These are phyloP conservation scores for Naganishia liquefaciens DNA, from an alignment of 1,284 basidiomycete genomes.

Conservation along the genomic window DNA sequence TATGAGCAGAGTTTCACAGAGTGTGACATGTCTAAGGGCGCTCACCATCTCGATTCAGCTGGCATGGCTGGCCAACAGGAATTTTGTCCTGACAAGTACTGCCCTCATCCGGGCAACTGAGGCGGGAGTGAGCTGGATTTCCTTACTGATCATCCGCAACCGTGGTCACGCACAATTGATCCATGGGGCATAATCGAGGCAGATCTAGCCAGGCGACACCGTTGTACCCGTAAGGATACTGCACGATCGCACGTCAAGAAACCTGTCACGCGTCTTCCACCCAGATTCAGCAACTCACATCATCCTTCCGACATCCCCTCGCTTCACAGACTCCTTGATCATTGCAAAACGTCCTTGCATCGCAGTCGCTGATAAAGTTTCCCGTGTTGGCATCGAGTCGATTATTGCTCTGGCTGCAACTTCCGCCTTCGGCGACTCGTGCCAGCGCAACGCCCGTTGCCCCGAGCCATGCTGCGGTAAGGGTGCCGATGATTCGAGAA, in stretches of 20 bases:
- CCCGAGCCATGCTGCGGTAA: neutral
- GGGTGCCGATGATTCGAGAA: neutral
- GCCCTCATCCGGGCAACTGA: slow-evolving; percentile 82
- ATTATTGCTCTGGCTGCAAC: slow-evolving; percentile 54
- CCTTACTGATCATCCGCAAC: neutral
- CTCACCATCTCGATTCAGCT: slow-evolving; percentile 82
- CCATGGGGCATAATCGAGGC: slow-evolving; percentile 64
- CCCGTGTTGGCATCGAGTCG: slow-evolving; percentile 71
- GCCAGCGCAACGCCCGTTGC: neutral
- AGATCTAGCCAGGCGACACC: slow-evolving; percentile 52
- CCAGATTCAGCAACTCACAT: slow-evolving; percentile 53
- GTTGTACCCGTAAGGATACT: slow-evolving; percentile 55
- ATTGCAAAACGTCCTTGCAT: slow-evolving; percentile 67
- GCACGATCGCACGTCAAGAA: slow-evolving; percentile 32
- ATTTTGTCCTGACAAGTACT: slow-evolving; percentile 67
- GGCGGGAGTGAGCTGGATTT: neutral
- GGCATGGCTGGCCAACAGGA: slow-evolving; percentile 68
- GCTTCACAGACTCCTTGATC: slow-evolving; percentile 61
- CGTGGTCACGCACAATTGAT: slow-evolving; percentile 48
- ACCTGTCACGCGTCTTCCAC: slow-evolving; percentile 55
- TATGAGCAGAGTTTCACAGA: neutral
- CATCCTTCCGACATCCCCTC: slow-evolving; percentile 72
- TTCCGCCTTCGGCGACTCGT: slow-evolving; percentile 8
- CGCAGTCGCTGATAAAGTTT: slow-evolving; percentile 75
- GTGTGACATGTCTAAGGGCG: too few relatives aligned